Base-by-base conservation (phyloP, 441 rosid species). In the Erodium trifolium region DNA sequence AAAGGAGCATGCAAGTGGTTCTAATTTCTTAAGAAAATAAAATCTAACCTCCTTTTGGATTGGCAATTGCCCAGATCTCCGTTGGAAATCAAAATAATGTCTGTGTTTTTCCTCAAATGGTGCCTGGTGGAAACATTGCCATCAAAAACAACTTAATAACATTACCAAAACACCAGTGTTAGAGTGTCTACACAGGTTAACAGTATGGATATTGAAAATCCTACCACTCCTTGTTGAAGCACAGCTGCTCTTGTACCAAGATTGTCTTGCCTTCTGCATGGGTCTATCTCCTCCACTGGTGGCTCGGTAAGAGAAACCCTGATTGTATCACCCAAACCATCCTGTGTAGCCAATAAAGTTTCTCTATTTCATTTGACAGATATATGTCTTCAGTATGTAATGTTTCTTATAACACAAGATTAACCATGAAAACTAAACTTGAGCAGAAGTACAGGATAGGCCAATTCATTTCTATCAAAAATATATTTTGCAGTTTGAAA, bases 271-370 rank as follows among this genome's bases (percentile, higher is more conserved):
- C 90, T 81, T 79, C 79, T 81, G 84, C 96, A 93, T 4, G 98
- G 98, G 78, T 93, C 98, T 76, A 93, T 93, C 83, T 93, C 98
- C 75, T 89, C 87, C 79, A 91, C 97, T 41, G 99, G 97, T 51
- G 97, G 79, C 79, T 91, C 99, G 2, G 99, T 91, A n/a, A 93
- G 91, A 51, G 96, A 93, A 70, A 93, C 99, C 76, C 97, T 85
- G 76, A 93, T 91, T 57, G 99, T 93, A 83, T 93, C 98, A 75
- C 97, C 98, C 70, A 93, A 86, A 66, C 98, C 98, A 82, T 93
- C 98, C 96, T 93, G 83, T 73, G 80, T 34, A 74, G 9, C 68
- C 78, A 68, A 39, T 57, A 9, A 66, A 57, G 27, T 35, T 63
- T 34, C 63, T 64, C 37, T 65, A 62, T 68, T 68, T 45, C 51